phyloP scores from a whole-genome alignment of 768 basidiomycete species.

The Boletus insuetus region DNA sequence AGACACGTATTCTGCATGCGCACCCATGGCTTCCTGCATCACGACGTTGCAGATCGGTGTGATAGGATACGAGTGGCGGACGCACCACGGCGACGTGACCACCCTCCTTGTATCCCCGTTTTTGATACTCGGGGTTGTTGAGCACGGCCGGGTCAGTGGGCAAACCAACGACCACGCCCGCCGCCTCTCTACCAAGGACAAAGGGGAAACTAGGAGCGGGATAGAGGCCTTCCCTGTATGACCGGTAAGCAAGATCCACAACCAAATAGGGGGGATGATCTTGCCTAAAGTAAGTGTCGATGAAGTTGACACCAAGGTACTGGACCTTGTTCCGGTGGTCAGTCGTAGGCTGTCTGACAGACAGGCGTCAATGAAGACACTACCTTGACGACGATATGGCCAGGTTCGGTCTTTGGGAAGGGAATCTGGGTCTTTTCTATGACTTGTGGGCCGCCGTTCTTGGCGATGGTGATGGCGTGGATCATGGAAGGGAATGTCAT shows the following conservation, averaged over 20 bases:
- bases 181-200: constrained; percentile 72
- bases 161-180: constrained; percentile 72
- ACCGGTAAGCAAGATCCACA: not conserved
- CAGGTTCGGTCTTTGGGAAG: constrained; percentile 60
- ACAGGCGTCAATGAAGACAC: not conserved
- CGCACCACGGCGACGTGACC: constrained; percentile 68
- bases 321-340: constrained; percentile 46
- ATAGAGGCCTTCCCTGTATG: constrained; percentile 60
- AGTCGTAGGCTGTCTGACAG: not conserved
- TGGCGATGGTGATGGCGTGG: constrained; percentile 68
- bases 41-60: not conserved
- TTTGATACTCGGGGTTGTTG: constrained; percentile 59
- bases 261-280: constrained; percentile 4
- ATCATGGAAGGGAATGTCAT: constrained; percentile 62
- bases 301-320: constrained; percentile 84
- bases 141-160: constrained; percentile 65
- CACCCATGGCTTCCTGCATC: constrained; percentile 44
- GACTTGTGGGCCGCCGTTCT: constrained; percentile 76
- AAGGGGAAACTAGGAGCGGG: constrained; percentile 55
- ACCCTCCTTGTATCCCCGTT: constrained; percentile 65
- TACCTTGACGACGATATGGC: constrained; percentile 52
- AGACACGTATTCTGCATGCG: constrained; percentile 72
- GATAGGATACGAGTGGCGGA: not conserved
- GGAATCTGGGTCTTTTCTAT: constrained; percentile 65
- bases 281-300: constrained; percentile 79